Evolutionary conservation across 2,329 filamentous ascomycete genomes (phyloP).

Genomic region (Penicillium sp.): DNA sequence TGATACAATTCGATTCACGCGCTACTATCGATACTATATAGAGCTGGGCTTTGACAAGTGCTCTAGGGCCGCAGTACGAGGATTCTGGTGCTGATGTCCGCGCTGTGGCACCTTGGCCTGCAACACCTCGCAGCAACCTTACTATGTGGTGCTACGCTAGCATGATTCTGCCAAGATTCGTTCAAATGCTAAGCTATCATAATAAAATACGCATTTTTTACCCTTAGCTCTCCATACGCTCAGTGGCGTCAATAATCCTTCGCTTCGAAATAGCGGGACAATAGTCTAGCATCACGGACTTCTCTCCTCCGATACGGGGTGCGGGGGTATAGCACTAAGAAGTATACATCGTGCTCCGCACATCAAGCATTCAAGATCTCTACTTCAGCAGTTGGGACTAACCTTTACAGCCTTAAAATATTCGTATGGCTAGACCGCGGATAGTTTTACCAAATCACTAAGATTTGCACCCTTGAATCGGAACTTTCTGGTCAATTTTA

Average conservation of each 20-base stretch:
- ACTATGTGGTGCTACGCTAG: background rate
- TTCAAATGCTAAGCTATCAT: background rate
- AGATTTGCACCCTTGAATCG: background rate
- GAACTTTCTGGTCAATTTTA: background rate
- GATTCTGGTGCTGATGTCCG: background rate
- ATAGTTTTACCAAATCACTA: background rate
- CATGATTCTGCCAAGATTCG: background rate
- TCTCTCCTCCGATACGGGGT: background rate
- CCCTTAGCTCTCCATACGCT: background rate
- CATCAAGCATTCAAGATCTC: background rate
- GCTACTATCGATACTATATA: background rate
- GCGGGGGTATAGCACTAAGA: background rate
- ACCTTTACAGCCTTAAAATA: background rate
- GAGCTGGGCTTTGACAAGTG: background rate
- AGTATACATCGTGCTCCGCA: background rate
- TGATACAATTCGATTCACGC: background rate
- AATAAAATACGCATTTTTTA: background rate
- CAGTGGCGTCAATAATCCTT: background rate
- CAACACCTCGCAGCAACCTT: background rate
- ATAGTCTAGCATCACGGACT: background rate
- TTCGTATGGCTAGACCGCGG: background rate
- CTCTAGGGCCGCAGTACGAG: background rate
- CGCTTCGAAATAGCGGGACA: background rate
- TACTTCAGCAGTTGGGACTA: background rate
- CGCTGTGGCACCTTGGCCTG: background rate